phyloP scores from a whole-genome alignment of 345 rosid species.

The Crucihimalaya himalaica region DNA sequence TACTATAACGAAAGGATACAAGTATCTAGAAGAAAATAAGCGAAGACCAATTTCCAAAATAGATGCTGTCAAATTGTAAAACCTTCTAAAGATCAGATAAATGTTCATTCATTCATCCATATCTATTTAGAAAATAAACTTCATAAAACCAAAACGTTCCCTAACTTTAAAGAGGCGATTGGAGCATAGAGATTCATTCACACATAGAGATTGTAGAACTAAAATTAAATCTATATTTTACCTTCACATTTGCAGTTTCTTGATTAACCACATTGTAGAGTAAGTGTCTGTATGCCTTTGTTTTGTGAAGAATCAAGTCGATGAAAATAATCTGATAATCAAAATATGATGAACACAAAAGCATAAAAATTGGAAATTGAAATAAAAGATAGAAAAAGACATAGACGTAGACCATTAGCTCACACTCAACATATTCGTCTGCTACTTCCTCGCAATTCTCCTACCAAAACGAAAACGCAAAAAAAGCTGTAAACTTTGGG shows the following conservation, averaged over 20 bases:
- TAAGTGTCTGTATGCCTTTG: constrained; percentile 73
- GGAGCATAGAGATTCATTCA: background rate
- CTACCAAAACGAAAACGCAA: constrained; percentile 37
- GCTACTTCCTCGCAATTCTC: constrained; percentile 71
- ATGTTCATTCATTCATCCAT: background rate
- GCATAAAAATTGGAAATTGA: background rate
- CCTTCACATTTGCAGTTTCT: constrained; percentile 53
- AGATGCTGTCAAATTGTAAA: constrained; percentile 56
- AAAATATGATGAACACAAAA: background rate
- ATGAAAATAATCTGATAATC: constrained; percentile 62
- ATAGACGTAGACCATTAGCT: constrained; percentile 56
- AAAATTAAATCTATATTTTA: constrained; percentile 22
- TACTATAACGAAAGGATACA: constrained; percentile 54
- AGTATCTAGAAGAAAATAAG: constrained; percentile 72
- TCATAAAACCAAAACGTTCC: too few relatives aligned
- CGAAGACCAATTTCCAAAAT: constrained; percentile 58
- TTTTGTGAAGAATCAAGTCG: constrained; percentile 86
- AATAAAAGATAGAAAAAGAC: background rate
- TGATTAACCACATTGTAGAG: constrained; percentile 65
- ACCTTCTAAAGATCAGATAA: constrained; percentile 23
- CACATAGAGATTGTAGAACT: background rate
- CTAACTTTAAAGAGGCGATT: background rate
- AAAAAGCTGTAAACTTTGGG: background rate
- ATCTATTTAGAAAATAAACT: background rate
- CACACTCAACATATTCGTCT: constrained; percentile 80